Base-by-base conservation (phyloP, 169 alveolate species). In the Plasmodium fragile region DNA sequence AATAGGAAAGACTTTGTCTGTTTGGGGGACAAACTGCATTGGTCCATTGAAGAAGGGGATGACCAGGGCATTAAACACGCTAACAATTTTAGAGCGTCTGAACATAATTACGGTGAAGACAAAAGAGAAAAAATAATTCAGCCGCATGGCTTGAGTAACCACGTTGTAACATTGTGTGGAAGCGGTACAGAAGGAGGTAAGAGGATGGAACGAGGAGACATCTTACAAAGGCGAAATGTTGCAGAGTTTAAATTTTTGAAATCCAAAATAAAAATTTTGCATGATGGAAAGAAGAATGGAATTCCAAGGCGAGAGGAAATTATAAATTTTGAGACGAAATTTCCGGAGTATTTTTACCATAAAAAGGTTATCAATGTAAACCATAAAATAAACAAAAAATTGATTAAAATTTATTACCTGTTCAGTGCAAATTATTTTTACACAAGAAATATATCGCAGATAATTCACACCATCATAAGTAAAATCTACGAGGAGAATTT, bases 311-410 rank as follows among this genome's bases (percentile, higher is more conserved):
- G 49, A 32, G 49, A 59, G 41, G 30, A 87, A 6, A 43, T 72
- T n/a, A 36, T 55, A 39, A 45, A 78, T 39, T 78, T 87, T 36
- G 49, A 78, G 45, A 87, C 65, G 30, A 78, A 87, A 87, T 87
- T 22, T 87, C 75, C 75, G 3, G 89, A 78, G 49, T 87, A 78
- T 87, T 77, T 87, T 77, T 87, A 87, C 45, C 93, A 87, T 78
- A 87, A 87, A 78, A 78, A 78, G 28, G 81, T 87, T 53, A 87
- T 87, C 70, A 87, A 87, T 49, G 18, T 87, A 78, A 87, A 87
- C 55, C 89, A 87, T 55, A 78, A 79, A 78, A 87, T 87, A 78
- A 78, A 87, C 81, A 87, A 65, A 65, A 87, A 87, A 1, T 45
- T 87, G 18, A 39, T 78, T 53, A 78, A 87, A 87, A 87, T 78